Conservation (phyloP, 495 filamentous ascomycete genomes). For the Talaromyces liani region DNA sequence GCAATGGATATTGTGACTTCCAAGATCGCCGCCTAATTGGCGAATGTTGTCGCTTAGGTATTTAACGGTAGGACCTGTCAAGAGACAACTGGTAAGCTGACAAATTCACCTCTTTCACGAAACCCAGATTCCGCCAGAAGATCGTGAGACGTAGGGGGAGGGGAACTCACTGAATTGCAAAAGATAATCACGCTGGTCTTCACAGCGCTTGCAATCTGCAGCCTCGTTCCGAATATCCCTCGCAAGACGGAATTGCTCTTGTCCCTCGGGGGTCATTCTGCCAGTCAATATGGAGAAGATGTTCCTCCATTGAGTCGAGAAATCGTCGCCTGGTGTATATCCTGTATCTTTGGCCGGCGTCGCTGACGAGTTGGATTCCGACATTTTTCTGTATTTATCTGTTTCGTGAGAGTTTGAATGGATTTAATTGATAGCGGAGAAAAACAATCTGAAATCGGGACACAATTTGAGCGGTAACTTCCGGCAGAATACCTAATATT, state of each 20-base stretch:
- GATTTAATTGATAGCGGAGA: background rate
- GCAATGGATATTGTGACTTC: constrained; percentile 70
- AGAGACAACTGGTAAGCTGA: background rate
- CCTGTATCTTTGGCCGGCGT: constrained; percentile 25
- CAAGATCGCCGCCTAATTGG: constrained; percentile 67
- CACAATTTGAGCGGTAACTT: background rate
- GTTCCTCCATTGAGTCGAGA: constrained; percentile 63
- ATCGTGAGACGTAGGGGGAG: too few species aligned
- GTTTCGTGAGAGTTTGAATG: background rate
- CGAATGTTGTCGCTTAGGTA: constrained; percentile 74
- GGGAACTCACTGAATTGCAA: constrained; percentile 66
- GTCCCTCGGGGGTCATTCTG: constrained; percentile 58
- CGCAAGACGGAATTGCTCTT: constrained; percentile 61
- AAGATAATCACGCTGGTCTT: constrained; percentile 69
- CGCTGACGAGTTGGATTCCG: constrained; percentile 1
- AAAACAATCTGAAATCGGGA: background rate
- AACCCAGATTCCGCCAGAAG: too few species aligned
- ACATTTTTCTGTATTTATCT: constrained; percentile 3
- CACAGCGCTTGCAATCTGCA: constrained; percentile 68
- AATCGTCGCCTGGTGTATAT: constrained; percentile 50
- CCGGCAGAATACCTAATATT: constrained; percentile 7
- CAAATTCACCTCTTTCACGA: background rate
- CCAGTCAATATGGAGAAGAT: constrained; percentile 72
- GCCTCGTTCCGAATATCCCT: constrained; percentile 60
- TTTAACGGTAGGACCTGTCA: constrained; percentile 64